Conservation (phyloP, 2,329 filamentous ascomycete species). For the Fusarium dlaminii region DNA sequence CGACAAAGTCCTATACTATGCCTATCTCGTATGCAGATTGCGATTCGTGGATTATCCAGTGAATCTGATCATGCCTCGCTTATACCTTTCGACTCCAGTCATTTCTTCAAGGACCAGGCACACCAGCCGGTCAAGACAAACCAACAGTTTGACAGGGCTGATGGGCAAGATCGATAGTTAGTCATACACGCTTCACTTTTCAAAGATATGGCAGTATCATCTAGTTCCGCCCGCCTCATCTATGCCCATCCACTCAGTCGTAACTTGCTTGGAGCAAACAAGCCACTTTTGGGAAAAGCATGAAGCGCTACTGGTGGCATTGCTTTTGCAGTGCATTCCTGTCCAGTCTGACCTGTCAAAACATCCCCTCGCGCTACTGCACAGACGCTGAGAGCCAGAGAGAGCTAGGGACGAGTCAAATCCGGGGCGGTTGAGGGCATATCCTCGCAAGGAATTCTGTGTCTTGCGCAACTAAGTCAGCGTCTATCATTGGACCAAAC, state of each 20-base stretch:
- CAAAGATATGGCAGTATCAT: not conserved
- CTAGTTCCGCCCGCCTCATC: not conserved
- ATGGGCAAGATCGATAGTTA: not conserved
- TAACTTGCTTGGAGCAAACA: not conserved
- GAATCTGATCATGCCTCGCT: not conserved
- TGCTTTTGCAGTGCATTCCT: not conserved
- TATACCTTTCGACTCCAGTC: not conserved
- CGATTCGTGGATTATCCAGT: not conserved
- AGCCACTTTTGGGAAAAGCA: not conserved
- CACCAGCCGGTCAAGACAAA: not conserved
- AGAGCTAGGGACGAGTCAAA: not conserved
- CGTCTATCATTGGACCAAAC: not conserved
- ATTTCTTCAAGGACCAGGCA: not conserved
- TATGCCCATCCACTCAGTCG: not conserved
- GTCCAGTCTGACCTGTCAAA: not conserved
- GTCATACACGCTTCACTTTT: not conserved
- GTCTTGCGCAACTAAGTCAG: not conserved
- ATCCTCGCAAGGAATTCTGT: not conserved
- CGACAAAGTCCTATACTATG: not conserved
- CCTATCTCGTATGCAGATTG: not conserved
- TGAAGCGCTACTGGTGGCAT: not conserved
- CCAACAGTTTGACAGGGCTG: not conserved
- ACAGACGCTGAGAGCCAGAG: not conserved
- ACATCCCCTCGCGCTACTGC: not conserved
- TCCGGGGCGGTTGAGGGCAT: not conserved